Percentiles rank a stretch among this genome's conserved stretches.
Conservation (phyloP, 768 basidiomycete species). For the Pulveroboletus sp. region DNA sequence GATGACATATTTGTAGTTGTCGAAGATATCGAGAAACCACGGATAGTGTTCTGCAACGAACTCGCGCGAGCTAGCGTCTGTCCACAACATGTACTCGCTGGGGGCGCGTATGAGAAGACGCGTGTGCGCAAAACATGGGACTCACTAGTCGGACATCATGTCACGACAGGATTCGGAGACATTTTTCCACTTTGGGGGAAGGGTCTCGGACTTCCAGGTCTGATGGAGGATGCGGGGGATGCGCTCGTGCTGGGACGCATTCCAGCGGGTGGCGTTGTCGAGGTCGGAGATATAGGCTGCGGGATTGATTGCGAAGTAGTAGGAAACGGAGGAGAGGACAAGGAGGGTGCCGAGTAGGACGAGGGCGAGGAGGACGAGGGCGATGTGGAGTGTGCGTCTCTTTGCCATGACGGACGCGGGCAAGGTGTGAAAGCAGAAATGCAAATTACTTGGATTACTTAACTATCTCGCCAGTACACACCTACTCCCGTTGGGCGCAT, state of each 20-base stretch:
- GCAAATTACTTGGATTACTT: not conserved
- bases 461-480: not conserved
- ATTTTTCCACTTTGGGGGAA: constrained; percentile 77
- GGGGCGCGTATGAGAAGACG: constrained; percentile 13
- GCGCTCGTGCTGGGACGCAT: constrained; percentile 64
- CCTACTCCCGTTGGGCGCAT: constrained; percentile 42
- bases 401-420: constrained; percentile 34
- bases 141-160: constrained; percentile 96
- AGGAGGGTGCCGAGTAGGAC: constrained; percentile 84
- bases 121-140: constrained; percentile 20
- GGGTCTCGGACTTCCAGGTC: constrained; percentile 92
- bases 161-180: constrained; percentile 82
- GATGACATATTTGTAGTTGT: constrained; percentile 86
- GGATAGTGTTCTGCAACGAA: constrained; percentile 87
- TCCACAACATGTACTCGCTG: constrained; percentile 98
- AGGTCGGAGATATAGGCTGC: constrained; percentile 75
- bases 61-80: constrained; percentile 82
- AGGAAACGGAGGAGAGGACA: constrained; percentile 88
- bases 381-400: constrained; percentile 42
- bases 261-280: constrained; percentile 55
- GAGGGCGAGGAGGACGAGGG: constrained; percentile 60
- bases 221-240: constrained; percentile 95
- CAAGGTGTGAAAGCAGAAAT: constrained; percentile 1
- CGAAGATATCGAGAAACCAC: constrained; percentile 92
- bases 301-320: constrained; percentile 79